Percentiles rank a stretch among this genome's conserved stretches.
These are phyloP conservation scores for Clonostachys solani DNA, from an alignment of 2,329 filamentous ascomycete species.

Conservation along the genomic window DNA sequence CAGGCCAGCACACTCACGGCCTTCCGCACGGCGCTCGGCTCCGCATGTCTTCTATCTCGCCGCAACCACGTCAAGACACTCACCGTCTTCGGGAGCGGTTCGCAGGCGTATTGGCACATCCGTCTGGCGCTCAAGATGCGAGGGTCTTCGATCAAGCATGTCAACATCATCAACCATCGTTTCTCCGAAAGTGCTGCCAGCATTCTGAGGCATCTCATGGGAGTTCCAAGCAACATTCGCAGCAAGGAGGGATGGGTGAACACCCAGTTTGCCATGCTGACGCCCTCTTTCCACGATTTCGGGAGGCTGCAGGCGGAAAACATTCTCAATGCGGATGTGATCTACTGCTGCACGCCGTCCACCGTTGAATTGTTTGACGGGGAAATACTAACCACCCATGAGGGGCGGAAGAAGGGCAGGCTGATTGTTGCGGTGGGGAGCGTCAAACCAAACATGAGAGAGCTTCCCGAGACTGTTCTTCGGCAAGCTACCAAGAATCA, in stretches of 20 bases:
- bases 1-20: constrained; percentile 73
- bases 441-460: constrained; percentile 70
- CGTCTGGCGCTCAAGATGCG: constrained; percentile 75
- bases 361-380: constrained; percentile 71
- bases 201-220: constrained; percentile 43
- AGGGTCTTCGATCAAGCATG: constrained; percentile 65
- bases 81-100: constrained; percentile 81
- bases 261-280: constrained; percentile 65
- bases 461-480: constrained; percentile 75
- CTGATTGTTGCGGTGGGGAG: constrained; percentile 71
- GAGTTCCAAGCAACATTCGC: constrained; percentile 36
- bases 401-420: constrained; percentile 65
- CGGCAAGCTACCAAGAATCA: constrained; percentile 51
- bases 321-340: constrained; percentile 68
- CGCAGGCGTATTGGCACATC: constrained; percentile 93
- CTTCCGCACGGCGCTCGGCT: constrained; percentile 74
- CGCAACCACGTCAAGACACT: constrained; percentile 70
- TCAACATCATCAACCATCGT: constrained; percentile 78
- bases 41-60: constrained; percentile 59
- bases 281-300: constrained; percentile 66
- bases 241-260: constrained; percentile 57
- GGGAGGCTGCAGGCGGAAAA: constrained; percentile 64
- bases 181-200: constrained; percentile 55
- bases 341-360: constrained; percentile 86
- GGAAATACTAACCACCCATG: constrained; percentile 65